A percentile compares a stretch with the other conserved stretches of the same genome.
These are phyloP conservation scores for Candida boleticola DNA, from an alignment of 805 yeast species.

Conservation along the genomic window DNA sequence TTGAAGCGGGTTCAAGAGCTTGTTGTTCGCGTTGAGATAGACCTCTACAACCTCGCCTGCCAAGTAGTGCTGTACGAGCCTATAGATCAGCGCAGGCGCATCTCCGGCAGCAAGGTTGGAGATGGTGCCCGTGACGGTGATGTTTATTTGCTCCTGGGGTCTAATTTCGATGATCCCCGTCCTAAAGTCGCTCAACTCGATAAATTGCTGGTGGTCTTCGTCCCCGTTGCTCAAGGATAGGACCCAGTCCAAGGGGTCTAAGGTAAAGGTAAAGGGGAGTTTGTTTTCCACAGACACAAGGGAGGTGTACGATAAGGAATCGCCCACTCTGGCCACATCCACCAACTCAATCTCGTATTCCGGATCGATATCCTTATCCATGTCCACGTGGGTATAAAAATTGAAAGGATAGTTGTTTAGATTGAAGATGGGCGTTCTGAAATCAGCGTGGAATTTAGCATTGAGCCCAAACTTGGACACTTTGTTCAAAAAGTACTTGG, in stretches of 20 bases:
- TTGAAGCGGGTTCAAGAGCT: slow-evolving; percentile 3
- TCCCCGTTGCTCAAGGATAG: slow-evolving; percentile 14
- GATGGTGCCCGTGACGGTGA: slow-evolving; percentile 20
- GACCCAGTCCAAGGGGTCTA: slow-evolving; percentile 26
- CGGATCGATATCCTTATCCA: slow-evolving; percentile 12
- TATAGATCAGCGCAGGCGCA: slow-evolving; percentile 19
- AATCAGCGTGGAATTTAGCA: slow-evolving; percentile 16
- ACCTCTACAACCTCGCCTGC: neutral
- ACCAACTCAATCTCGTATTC: slow-evolving; percentile 13
- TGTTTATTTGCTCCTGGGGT: slow-evolving; percentile 13
- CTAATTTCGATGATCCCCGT: slow-evolving; percentile 12
- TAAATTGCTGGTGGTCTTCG: slow-evolving; percentile 21
- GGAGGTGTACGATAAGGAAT: slow-evolving; percentile 2
- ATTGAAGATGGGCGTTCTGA: slow-evolving; percentile 16
- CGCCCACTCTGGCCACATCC: slow-evolving; percentile 6
- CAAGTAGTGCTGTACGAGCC: slow-evolving; percentile 13
- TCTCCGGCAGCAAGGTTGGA: slow-evolving; percentile 14
- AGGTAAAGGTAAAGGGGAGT: slow-evolving; percentile 16
- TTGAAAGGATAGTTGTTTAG: slow-evolving; percentile 14
- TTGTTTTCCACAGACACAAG: slow-evolving; percentile 10
- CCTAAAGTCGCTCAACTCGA: slow-evolving; percentile 23
- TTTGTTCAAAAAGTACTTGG: slow-evolving; percentile 14
- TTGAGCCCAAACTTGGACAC: slow-evolving; percentile 20
- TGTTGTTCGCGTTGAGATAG: neutral
- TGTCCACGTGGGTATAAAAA: slow-evolving; percentile 12